A percentile compares a stretch with the other conserved stretches of the same genome.
Conservation (phyloP, 2,329 filamentous ascomycete species). For the Claviceps arundinis region DNA sequence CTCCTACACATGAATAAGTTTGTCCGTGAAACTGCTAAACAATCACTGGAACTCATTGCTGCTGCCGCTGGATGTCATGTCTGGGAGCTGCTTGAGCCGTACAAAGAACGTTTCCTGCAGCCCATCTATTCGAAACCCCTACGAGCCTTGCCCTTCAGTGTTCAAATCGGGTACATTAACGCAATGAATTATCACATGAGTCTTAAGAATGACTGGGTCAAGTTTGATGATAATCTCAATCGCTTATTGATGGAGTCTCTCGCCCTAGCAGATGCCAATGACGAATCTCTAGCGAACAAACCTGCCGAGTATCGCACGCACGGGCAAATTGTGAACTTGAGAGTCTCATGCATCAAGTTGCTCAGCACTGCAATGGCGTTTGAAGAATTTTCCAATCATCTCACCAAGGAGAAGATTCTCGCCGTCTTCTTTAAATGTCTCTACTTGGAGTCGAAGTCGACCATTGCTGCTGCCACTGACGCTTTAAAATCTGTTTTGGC, state of each 20-base stretch:
- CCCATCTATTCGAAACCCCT: conserved; percentile 94
- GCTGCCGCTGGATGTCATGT: conserved; percentile 65
- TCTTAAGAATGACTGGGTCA: conserved; percentile 76
- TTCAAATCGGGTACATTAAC: conserved; percentile 96
- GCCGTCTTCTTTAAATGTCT: conserved; percentile 96
- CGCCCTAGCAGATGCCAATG: conserved; percentile 84
- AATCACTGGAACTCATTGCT: conserved; percentile 68
- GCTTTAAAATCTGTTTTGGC: conserved; percentile 78
- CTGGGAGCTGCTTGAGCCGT: conserved; percentile 76
- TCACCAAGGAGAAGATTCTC: conserved; percentile 61
- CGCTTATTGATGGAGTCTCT: conserved; percentile 86
- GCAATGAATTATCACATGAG: conserved; percentile 91
- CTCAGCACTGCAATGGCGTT: conserved; percentile 88
- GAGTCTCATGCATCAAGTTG: conserved; percentile 86
- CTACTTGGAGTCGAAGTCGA: conserved; percentile 83
- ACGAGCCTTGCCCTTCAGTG: conserved; percentile 80
- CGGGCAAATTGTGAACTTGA: conserved; percentile 79
- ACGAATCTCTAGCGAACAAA: conserved; percentile 85
- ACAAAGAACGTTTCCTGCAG: conserved; percentile 77
- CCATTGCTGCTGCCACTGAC: conserved; percentile 85
- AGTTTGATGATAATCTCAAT: conserved; percentile 84
- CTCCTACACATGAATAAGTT: conserved; percentile 92
- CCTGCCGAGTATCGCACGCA: conserved; percentile 91
- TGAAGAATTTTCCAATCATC: conserved; percentile 71
- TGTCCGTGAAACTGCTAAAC: conserved; percentile 76